These are phyloP conservation scores for Ascochyta viciae-villosae DNA, from an alignment of 2,329 filamentous ascomycete species.

Conservation along the genomic window DNA sequence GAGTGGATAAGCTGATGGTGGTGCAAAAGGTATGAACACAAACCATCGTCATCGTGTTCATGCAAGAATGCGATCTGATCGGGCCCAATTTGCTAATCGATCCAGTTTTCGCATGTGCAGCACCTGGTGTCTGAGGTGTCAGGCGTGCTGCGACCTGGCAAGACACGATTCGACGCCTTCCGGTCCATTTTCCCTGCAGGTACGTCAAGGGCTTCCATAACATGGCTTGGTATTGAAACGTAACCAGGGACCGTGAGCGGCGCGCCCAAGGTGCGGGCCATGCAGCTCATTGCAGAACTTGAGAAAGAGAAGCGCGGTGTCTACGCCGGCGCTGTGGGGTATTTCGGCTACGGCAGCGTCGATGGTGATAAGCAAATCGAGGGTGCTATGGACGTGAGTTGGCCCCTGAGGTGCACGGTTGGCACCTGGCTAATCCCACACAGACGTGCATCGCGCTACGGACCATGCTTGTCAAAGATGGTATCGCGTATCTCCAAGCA, in stretches of 20 bases:
- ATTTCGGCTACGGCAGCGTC: constrained; percentile 86
- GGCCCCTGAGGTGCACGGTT: constrained; percentile 18
- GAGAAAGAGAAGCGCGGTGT: constrained; percentile 93
- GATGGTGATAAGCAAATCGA: constrained; percentile 68
- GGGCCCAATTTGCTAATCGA: constrained; percentile 18
- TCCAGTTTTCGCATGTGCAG: constrained; percentile 90
- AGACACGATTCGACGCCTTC: constrained; percentile 94
- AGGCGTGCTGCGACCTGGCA: constrained; percentile 80
- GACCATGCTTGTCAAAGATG: constrained; percentile 94
- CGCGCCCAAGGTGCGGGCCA: constrained; percentile 93
- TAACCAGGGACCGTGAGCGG: constrained; percentile 76
- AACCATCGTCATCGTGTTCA: constrained; percentile 14
- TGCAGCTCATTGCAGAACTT: constrained; percentile 95
- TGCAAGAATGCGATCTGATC: constrained; percentile 5
- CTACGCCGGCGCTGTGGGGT: constrained; percentile 95
- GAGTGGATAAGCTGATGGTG: constrained; percentile 93
- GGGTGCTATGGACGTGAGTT: constrained; percentile 79
- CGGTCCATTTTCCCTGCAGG: constrained; percentile 96
- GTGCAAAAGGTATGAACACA: constrained; percentile 45
- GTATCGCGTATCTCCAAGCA: constrained; percentile 87
- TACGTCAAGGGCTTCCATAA: constrained; percentile 25
- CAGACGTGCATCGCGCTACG: constrained; percentile 73
- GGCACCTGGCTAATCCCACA: constrained; percentile 30
- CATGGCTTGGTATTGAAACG: constrained; percentile 19
- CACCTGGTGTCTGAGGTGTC: constrained; percentile 96